A percentile compares a stretch with the other conserved stretches of the same genome.
These are phyloP conservation scores for Aspergillus saccharolyticus DNA, from an alignment of 495 filamentous ascomycete genomes.

Conservation along the genomic window DNA sequence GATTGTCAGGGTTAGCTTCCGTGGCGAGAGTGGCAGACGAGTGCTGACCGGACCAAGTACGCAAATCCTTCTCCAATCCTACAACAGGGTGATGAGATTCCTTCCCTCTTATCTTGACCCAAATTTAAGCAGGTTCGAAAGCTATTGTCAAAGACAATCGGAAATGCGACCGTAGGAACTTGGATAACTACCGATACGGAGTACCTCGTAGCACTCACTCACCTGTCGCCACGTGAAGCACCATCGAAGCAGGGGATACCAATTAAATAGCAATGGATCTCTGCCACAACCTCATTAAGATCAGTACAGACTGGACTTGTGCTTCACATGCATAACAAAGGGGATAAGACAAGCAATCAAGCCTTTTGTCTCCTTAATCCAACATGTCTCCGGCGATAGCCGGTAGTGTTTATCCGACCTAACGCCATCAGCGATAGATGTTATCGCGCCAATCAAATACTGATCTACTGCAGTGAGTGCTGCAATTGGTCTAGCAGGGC, in stretches of 20 bases:
- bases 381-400: background rate
- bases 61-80: too few species aligned
- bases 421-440: background rate
- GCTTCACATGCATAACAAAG: background rate
- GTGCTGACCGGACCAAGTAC: too few species aligned
- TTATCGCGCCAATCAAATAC: background rate
- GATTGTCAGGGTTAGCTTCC: too few species aligned
- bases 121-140: background rate
- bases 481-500: background rate
- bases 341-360: background rate
- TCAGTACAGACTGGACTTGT: background rate
- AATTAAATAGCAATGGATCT: background rate
- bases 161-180: background rate
- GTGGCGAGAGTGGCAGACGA: too few species aligned
- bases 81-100: too few species aligned
- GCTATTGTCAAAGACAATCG: background rate
- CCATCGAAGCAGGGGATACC: background rate
- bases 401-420: background rate
- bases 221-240: background rate
- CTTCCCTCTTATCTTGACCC: background rate
- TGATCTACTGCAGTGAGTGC: background rate
- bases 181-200: background rate
- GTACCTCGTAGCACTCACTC: background rate
- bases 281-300: too few species aligned
- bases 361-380: too few species aligned